These are phyloP conservation scores for Trichodelitschia bisporula DNA, from an alignment of 495 filamentous ascomycete genomes.

Conservation along the genomic window DNA sequence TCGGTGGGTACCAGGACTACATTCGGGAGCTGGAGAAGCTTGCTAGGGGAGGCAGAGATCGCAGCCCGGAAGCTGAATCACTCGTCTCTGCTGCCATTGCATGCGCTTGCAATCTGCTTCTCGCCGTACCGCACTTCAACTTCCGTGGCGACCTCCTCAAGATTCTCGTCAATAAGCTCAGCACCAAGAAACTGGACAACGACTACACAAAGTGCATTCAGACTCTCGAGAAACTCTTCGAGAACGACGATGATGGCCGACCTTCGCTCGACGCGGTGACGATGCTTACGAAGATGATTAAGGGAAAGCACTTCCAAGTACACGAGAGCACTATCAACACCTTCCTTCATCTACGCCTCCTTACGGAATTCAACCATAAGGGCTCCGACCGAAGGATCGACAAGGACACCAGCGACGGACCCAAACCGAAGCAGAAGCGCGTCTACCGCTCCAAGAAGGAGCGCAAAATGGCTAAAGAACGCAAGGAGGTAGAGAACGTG, in stretches of 20 bases:
- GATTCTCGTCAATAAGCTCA: constrained; percentile 65
- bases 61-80: constrained; percentile 6
- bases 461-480: constrained; percentile 54
- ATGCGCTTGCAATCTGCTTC: constrained; percentile 58
- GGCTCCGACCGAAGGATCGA: constrained; percentile 53
- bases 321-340: constrained; percentile 73
- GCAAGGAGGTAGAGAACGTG: constrained; percentile 71
- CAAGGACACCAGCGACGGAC: constrained; percentile 21
- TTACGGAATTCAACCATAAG: constrained; percentile 67
- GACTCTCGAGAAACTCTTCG: constrained; percentile 58
- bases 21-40: constrained; percentile 41
- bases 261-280: constrained; percentile 70
- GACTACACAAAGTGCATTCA: constrained; percentile 58
- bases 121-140: constrained; percentile 83
- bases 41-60: constrained; percentile 28
- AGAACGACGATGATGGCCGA: constrained; percentile 68
- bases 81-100: constrained; percentile 52
- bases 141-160: constrained; percentile 68
- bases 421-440: constrained; percentile 52
- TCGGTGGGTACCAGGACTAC: constrained; percentile 61
- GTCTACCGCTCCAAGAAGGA: constrained; percentile 53
- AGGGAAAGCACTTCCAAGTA: constrained; percentile 48
- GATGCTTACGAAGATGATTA: constrained; percentile 84
- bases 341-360: constrained; percentile 69
- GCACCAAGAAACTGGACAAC: constrained; percentile 35